A percentile compares a stretch with the other conserved stretches of the same genome.
Conservation (phyloP, 345 rosid genomes). For the Gossypium herbaceum region DNA sequence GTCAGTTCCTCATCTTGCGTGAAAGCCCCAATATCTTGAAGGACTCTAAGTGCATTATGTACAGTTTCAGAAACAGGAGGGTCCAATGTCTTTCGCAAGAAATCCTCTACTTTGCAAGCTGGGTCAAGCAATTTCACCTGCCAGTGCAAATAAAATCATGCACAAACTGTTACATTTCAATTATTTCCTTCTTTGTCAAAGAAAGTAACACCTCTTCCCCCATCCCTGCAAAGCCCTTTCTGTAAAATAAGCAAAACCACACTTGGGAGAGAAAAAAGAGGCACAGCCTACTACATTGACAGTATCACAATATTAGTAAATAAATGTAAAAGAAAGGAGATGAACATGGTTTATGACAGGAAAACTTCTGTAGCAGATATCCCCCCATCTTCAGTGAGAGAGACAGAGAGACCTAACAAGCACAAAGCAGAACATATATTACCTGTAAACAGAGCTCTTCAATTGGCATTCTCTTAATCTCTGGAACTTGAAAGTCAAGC, state of each 20-base stretch:
- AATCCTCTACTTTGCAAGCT: slow-evolving; percentile 55
- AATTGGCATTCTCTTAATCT: slow-evolving; percentile 86
- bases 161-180: slow-evolving; percentile 21
- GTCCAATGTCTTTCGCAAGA: slow-evolving; percentile 73
- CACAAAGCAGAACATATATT: slow-evolving; percentile 5
- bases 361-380: background rate
- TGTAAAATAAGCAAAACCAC: background rate
- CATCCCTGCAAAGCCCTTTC: background rate
- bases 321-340: background rate
- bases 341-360: background rate
- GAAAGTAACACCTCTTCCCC: background rate
- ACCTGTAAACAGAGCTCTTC: slow-evolving; percentile 98
- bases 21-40: slow-evolving; percentile 85
- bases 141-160: slow-evolving; percentile 12
- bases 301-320: background rate
- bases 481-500: slow-evolving; percentile 83
- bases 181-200: background rate
- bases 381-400: background rate
- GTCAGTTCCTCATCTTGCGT: slow-evolving; percentile 75
- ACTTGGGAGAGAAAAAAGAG: background rate
- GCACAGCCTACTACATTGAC: background rate
- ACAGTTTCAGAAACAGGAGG: slow-evolving; percentile 79
- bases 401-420: background rate
- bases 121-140: slow-evolving; percentile 91
- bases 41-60: slow-evolving; percentile 62